Conservation (phyloP, 2,329 filamentous ascomycete genomes). For the Pseudogymnoascus sp. region DNA sequence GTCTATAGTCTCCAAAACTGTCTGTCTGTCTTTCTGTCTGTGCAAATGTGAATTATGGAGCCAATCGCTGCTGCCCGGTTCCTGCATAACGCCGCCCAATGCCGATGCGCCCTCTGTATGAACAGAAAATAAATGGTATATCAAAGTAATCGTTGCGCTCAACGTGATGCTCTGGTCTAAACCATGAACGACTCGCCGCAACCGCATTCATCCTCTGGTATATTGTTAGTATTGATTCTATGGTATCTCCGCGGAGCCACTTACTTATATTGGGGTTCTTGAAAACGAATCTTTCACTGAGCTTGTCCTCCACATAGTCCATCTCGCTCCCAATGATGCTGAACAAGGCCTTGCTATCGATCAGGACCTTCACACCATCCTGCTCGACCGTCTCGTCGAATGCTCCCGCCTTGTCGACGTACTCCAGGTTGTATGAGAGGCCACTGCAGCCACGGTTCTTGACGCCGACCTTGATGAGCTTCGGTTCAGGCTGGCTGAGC, state of each 20-base stretch:
- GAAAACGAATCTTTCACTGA: conserved; percentile 88
- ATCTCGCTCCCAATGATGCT: conserved; percentile 98
- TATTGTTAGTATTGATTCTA: conserved; percentile 15
- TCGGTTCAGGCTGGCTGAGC: conserved; percentile 77
- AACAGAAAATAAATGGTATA: conserved; percentile 6
- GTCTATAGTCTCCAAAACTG: neutral
- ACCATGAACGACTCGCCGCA: conserved; percentile 97
- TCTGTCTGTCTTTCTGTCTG: neutral
- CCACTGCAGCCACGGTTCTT: conserved; percentile 92
- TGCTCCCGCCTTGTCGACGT: conserved; percentile 77
- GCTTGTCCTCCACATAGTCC: conserved; percentile 96
- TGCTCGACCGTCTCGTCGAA: conserved; percentile 94
- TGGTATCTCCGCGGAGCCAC: conserved; percentile 31
- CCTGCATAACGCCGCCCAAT: conserved; percentile 17
- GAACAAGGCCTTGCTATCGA: conserved; percentile 94
- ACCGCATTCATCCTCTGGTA: conserved; percentile 82
- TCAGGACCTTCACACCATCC: conserved; percentile 89
- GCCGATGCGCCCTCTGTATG: conserved; percentile 17
- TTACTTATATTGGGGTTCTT: conserved; percentile 96
- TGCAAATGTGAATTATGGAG: neutral
- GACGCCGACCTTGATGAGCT: conserved; percentile 89
- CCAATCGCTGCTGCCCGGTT: neutral
- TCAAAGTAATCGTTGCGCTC: conserved; percentile 9
- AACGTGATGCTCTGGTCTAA: conserved; percentile 25
- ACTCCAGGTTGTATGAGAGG: conserved; percentile 86